These are phyloP conservation scores for Globisporangium iwayamae DNA, from an alignment of 352 stramenopile species.

Conservation along the genomic window DNA sequence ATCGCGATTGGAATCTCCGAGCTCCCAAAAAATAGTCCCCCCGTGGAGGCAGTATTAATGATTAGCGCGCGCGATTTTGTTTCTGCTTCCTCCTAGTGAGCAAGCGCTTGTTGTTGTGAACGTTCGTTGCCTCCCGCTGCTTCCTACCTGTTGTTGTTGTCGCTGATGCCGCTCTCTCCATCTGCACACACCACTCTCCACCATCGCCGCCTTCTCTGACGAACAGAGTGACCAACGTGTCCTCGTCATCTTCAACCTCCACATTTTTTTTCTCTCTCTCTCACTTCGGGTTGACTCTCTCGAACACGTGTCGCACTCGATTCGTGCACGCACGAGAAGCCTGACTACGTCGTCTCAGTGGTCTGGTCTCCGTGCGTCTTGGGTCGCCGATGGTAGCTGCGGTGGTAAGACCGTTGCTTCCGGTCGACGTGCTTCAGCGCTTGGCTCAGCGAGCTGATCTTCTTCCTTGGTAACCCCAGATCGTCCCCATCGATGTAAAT, in stretches of 20 bases:
- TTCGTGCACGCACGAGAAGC: not conserved
- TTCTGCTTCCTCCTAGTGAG: slow-evolving; percentile 19
- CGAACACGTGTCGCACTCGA: not conserved
- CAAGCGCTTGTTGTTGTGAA: slow-evolving; percentile 10
- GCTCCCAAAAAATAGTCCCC: not conserved
- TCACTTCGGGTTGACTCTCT: not conserved
- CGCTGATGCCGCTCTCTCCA: not conserved
- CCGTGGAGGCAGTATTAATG: slow-evolving; percentile 12
- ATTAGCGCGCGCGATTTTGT: not conserved
- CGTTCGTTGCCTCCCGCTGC: slow-evolving; percentile 10
- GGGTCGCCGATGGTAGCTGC: slow-evolving; percentile 22
- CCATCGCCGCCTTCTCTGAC: not conserved
- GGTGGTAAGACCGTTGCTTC: slow-evolving; percentile 33
- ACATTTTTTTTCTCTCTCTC: not conserved
- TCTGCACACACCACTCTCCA: not conserved
- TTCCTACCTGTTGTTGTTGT: slow-evolving; percentile 21
- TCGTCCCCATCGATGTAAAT: slow-evolving; percentile 35
- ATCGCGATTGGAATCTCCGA: not conserved
- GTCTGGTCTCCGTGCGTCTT: slow-evolving; percentile 21
- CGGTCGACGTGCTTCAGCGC: slow-evolving; percentile 42
- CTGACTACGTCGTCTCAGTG: slow-evolving; percentile 10
- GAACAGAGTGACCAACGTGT: not conserved
- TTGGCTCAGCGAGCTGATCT: slow-evolving; percentile 34
- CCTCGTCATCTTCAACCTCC: slow-evolving; percentile 4
- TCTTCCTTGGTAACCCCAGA: slow-evolving; percentile 32